Base-by-base conservation (phyloP, 2,329 filamentous ascomycete genomes). In the Aspergillus novoparasiticus region DNA sequence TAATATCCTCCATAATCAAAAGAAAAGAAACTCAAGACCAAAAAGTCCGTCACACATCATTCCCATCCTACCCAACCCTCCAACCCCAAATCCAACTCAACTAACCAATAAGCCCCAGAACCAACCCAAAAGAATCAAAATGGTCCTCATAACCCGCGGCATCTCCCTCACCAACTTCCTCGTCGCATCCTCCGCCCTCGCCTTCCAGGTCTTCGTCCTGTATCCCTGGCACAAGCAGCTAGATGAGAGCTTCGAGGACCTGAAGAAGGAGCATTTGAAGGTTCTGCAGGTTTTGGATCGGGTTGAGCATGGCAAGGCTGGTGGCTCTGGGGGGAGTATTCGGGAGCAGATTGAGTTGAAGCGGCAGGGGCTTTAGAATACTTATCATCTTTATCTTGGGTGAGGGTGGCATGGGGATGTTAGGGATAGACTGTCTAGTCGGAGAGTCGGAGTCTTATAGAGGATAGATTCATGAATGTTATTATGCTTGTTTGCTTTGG, bases 191-290 rank as follows among this genome's bases (percentile, higher is more conserved):
- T 89, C 87, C 4, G 89, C 89, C 0, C 81, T 91, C 39, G 81
- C 80, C 41, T 91, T 91, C 75, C 88, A 90, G 76, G 86, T 90
- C 57, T 88, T 87, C 68, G 89, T 91, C 45, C 80, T 91, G 12
- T 90, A 90, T 75, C 89, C 89, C 1, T 90, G 88, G 88, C 88
- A 90, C 75, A 84, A 89, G 70, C 81, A 89, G 71, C 79, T 91
- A 8, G 86, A 90, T 66, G 82, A 84, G 23, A 85, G 86, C 64
- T 90, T 90, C 70, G 80, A 86, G 60, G 78, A 81, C 12, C 77
- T 90, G 28, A 87, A 86, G 71, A 81, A 81, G 61, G 87, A 89
- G 67, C 86, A 90, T 61, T 63, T 80, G 5, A 71, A 68, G 8
- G 60, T 79, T 6, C 62, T 81, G 39, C 61, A 75, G 50, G 60